These are phyloP conservation scores for Verticillium alfalfae DNA, from an alignment of 2,329 filamentous ascomycete species.

Conservation along the genomic window DNA sequence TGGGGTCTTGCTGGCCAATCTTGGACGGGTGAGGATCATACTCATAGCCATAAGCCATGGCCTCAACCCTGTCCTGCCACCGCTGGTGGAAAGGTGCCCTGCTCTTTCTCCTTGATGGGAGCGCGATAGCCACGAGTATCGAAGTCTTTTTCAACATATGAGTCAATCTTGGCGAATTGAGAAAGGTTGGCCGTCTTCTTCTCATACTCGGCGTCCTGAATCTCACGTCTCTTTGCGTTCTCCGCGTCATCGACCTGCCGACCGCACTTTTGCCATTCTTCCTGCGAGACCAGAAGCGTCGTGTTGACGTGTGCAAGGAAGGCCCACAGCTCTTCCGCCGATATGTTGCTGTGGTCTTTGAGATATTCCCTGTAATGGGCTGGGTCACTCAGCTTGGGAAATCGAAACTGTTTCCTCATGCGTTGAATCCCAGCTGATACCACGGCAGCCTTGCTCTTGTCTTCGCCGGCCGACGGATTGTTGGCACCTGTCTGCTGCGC, in stretches of 20 bases:
- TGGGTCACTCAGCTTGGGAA: conserved; percentile 44
- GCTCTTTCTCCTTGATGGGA: conserved; percentile 24
- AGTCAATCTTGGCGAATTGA: conserved; percentile 25
- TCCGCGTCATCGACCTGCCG: conserved; percentile 52
- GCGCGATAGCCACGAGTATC: conserved; percentile 48
- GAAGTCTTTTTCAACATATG: conserved; percentile 46
- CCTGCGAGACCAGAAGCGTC: conserved; percentile 45
- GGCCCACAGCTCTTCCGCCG: conserved; percentile 37
- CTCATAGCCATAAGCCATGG: conserved; percentile 55
- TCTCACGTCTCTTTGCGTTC: conserved; percentile 45
- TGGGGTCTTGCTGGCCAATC: conserved; percentile 54
- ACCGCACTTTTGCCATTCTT: conserved; percentile 45
- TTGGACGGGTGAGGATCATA: conserved; percentile 53
- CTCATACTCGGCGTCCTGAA: conserved; percentile 41
- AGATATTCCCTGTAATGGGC: conserved; percentile 42
- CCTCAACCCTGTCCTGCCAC: conserved; percentile 51
- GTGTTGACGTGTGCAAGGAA: conserved; percentile 38
- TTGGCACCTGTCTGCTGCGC: conserved; percentile 16
- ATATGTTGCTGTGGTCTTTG: conserved; percentile 44
- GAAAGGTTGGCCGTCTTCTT: conserved; percentile 35
- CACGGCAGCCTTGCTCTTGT: not conserved
- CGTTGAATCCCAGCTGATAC: not conserved
- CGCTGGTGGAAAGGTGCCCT: conserved; percentile 36
- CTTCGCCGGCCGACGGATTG: conserved; percentile 24
- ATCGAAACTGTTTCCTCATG: conserved; percentile 27